Percentiles rank a stretch among this genome's conserved stretches.
Conservation (phyloP, 2,329 filamentous ascomycete species). For the Hypoxylon sp. region DNA sequence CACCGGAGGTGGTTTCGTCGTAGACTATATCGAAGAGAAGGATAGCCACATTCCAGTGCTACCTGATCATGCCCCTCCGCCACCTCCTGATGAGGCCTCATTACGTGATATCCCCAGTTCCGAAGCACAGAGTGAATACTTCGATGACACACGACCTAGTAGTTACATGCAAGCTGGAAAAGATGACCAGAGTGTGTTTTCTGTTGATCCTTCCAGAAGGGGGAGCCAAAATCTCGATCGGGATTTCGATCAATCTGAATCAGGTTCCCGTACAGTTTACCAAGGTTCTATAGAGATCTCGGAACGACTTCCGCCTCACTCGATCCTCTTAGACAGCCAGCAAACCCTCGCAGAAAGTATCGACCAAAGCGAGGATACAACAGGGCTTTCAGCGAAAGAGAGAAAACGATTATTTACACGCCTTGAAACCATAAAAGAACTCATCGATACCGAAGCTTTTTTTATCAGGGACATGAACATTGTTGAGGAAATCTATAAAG, state of each 20-base stretch:
- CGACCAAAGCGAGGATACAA: slow-evolving; percentile 47
- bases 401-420: slow-evolving; percentile 83
- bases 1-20: slow-evolving; percentile 63
- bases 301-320: slow-evolving; percentile 56
- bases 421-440: slow-evolving; percentile 87
- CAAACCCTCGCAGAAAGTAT: slow-evolving; percentile 55
- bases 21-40: slow-evolving; percentile 60
- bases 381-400: slow-evolving; percentile 65
- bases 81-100: slow-evolving; percentile 56
- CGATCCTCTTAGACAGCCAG: slow-evolving; percentile 56
- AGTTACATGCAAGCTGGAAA: slow-evolving; percentile 58
- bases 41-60: slow-evolving; percentile 51
- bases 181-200: slow-evolving; percentile 59
- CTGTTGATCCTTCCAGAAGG: slow-evolving; percentile 59
- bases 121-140: slow-evolving; percentile 57
- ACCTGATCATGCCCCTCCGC: slow-evolving; percentile 66
- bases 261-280: slow-evolving; percentile 62
- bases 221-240: slow-evolving; percentile 62
- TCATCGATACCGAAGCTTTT: slow-evolving; percentile 91
- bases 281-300: slow-evolving; percentile 60
- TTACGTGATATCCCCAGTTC: slow-evolving; percentile 49
- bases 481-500: slow-evolving; percentile 97
- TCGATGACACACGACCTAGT: slow-evolving; percentile 58
- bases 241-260: slow-evolving; percentile 59
- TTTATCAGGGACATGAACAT: slow-evolving; percentile 98